Conservation (phyloP, 2,329 filamentous ascomycete species). For the Cytospora chrysosperma region DNA sequence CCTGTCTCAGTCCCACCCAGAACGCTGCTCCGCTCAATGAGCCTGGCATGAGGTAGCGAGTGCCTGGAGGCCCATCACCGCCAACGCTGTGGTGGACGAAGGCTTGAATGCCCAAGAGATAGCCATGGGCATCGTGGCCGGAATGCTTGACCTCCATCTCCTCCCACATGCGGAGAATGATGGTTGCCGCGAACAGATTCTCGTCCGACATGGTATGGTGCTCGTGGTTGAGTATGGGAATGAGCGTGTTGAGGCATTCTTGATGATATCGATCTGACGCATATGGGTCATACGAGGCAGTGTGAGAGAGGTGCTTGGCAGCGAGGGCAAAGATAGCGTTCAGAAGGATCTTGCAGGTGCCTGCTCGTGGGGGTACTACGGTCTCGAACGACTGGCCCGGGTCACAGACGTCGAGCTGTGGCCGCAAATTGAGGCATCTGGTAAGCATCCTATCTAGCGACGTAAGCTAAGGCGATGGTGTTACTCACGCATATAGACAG, state of each 20-base stretch:
- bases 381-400: conserved; percentile 48
- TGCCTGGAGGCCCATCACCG: conserved; percentile 28
- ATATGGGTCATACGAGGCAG: conserved; percentile 46
- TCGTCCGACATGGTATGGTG: conserved; percentile 45
- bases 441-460: neutral
- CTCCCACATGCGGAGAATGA: conserved; percentile 57
- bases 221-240: conserved; percentile 46
- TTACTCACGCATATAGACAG: conserved; percentile 37
- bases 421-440: neutral
- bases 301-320: conserved; percentile 52
- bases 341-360: conserved; percentile 49
- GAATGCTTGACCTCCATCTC: conserved; percentile 50
- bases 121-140: conserved; percentile 47
- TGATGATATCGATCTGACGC: conserved; percentile 54
- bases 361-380: conserved; percentile 52
- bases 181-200: conserved; percentile 53
- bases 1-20: conserved; percentile 58
- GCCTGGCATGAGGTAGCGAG: conserved; percentile 40
- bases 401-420: conserved; percentile 44
- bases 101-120: conserved; percentile 46
- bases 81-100: conserved; percentile 41
- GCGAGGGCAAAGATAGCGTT: conserved; percentile 59
- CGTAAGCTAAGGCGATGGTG: too few relatives aligned
- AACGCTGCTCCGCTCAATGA: conserved; percentile 53
- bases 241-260: conserved; percentile 48